phyloP scores from a whole-genome alignment of 2,329 filamentous ascomycete genomes.

The Macrophomina pseudophaseolina region DNA sequence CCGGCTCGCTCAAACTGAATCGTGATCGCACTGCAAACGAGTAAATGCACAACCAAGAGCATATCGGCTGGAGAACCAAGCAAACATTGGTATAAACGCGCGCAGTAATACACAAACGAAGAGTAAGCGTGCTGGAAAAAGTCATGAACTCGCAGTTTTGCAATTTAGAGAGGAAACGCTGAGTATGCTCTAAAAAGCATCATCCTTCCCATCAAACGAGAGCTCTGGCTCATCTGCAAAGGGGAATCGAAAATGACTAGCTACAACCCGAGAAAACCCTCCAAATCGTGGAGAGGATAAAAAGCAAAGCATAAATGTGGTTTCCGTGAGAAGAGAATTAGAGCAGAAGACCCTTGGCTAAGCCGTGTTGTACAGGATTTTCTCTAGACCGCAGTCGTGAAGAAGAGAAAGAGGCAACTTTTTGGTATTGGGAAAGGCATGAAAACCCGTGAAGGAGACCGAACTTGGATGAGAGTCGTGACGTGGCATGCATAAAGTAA shows the following conservation, averaged over 20 bases:
- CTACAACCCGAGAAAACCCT: constrained; percentile 28
- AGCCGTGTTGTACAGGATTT: constrained; percentile 29
- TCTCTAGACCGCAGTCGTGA: constrained; percentile 28
- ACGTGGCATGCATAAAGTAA: constrained; percentile 28
- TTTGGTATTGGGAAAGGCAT: constrained; percentile 28
- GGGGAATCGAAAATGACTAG: constrained; percentile 28
- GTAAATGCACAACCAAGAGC: constrained; percentile 23
- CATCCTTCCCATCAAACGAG: constrained; percentile 25
- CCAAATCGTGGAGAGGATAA: constrained; percentile 13
- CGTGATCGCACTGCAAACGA: constrained; percentile 24
- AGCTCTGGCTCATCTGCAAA: constrained; percentile 25
- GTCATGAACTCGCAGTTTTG: constrained; percentile 26
- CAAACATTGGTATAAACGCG: constrained; percentile 28
- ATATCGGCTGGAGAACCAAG: constrained; percentile 25
- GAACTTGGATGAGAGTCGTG: constrained; percentile 28
- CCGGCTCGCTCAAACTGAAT: constrained; percentile 4
- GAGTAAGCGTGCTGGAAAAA: constrained; percentile 20
- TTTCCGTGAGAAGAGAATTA: constrained; percentile 25
- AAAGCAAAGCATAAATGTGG: constrained; percentile 23
- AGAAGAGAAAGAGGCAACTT: constrained; percentile 28
- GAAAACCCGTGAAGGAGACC: constrained; percentile 26
- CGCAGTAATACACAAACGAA: constrained; percentile 28
- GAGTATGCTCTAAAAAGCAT: constrained; percentile 28
- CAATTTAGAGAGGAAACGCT: constrained; percentile 27
- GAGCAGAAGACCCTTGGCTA: constrained; percentile 28